Evolutionary conservation across 371 early-diverging fungal species (phyloP).

Genomic region (Mucor plumbeus): DNA sequence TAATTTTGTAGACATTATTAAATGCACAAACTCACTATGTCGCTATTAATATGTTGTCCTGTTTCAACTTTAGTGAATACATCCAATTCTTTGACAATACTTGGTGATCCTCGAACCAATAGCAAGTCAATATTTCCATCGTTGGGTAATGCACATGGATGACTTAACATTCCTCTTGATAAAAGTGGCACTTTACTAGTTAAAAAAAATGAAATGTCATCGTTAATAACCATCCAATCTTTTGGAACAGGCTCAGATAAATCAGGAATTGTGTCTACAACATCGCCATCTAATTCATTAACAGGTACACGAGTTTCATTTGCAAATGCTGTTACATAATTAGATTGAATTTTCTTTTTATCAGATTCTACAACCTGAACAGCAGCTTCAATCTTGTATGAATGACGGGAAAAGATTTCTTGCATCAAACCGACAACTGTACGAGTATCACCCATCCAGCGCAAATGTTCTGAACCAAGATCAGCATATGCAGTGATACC

Average conservation of each 20-base stretch:
- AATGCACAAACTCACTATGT: conserved; percentile 41
- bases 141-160: conserved; percentile 61
- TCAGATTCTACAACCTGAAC: conserved; percentile 53
- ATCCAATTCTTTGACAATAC: conserved; percentile 33
- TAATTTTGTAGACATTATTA: not conserved
- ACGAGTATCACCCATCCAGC: conserved; percentile 69
- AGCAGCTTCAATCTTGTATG: conserved; percentile 51
- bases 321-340: conserved; percentile 11
- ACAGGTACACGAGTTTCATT: conserved; percentile 1
- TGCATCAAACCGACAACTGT: conserved; percentile 51
- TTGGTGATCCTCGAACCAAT: conserved; percentile 43
- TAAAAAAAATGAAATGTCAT: conserved; percentile 50
- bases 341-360: conserved; percentile 41
- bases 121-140: conserved; percentile 63
- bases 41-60: conserved; percentile 52
- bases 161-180: conserved; percentile 54
- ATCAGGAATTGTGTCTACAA: conserved; percentile 35
- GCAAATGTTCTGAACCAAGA: conserved; percentile 60
- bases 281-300: not conserved
- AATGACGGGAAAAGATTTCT: conserved; percentile 47
- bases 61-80: conserved; percentile 55
- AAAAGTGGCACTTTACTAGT: conserved; percentile 62
- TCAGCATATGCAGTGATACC: conserved; percentile 65
- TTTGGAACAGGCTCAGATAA: conserved; percentile 47
- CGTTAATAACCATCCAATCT: conserved; percentile 55